Evolutionary conservation across 2,329 filamentous ascomycete genomes (phyloP), one percentile per base, ranked within the genome.

Genomic region (Fusarium beomiforme): DNA sequence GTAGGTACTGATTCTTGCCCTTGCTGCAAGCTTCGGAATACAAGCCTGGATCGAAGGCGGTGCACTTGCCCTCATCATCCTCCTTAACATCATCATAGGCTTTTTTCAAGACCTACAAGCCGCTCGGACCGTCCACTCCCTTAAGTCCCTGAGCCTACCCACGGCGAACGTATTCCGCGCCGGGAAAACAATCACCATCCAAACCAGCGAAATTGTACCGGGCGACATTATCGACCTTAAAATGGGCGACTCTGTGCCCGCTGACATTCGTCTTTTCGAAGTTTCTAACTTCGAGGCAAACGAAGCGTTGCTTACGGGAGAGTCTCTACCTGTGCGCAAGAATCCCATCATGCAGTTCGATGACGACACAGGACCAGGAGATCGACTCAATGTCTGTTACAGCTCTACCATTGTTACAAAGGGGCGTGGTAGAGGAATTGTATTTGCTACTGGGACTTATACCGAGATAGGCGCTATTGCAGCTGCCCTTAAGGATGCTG

Each of bases 381-480:
- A 91, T 71, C 85, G 88, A 3, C 83, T 87, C 60, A 91, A 91
- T 72, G 85, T 91, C 63, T 88, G 86, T n/a, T 91, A 88, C 74
- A 89, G 87, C 74, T 89, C 87, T 21, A 89, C 87, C 3, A 89
- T 86, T 29, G 87, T 91, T 49, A 90, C 88, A 17, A 88, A 88
- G 69, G 89, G 89, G 21, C 85, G 89, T 55, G 88, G 85, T 31
- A 86, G 81, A 26, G 89, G 88, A 60, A 85, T 91, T 42, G 88
- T 90, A 23, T 86, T 89, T 62, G 86, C 87, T 13, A 90, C 88
- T n/a, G 89, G 87, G 12, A 87, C 89, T 84, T 81, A 84, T 59
- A 91, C 89, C 17, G 88, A 90, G 78, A 87, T 91, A 61, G 89
- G 89, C 51, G 85, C 85, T 64, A 90, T 91, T 69, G 89, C 89